Evolutionary conservation across 2,329 filamentous ascomycete genomes (phyloP), one percentile per base, ranked within the genome.

Genomic region (Coniochaeta sp.): DNA sequence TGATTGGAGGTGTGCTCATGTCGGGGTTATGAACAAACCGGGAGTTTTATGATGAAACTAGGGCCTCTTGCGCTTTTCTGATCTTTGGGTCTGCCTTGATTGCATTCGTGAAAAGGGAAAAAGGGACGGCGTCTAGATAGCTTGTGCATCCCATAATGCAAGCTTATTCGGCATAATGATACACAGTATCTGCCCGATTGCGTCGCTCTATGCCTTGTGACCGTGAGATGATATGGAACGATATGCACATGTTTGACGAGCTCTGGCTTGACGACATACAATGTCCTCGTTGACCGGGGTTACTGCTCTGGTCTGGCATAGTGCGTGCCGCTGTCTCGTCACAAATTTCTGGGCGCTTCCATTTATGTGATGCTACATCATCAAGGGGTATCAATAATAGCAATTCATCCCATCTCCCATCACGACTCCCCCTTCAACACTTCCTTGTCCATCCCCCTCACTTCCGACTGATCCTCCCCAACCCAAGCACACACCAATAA

Each of bases 401-500:
- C 33, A 22, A 13, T 12, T 45, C 20, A 6, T 28, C 42, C 20
- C 42, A 14, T 4, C 24, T 46, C 24, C 27, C 5, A 18, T 22
- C 28, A 6, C 3, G n/a, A n/a, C n/a, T n/a, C 47, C n/a, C 5
- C n/a, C n/a, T n/a, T n/a, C n/a, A n/a, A 27, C n/a, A n/a, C n/a
- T n/a, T n/a, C n/a, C n/a, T n/a, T n/a, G n/a, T n/a, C n/a, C n/a
- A n/a, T n/a, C n/a, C n/a, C n/a, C n/a, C n/a, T 35, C 58, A 65
- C 26, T 74, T 70, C 63, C 76, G 74, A 58, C 72, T 80, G 62
- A 97, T 94, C 61, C 84, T 84, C 9, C 94, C 94, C 53, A 95
- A 81, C 3, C 92, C 92, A 31, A 97, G 74, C 18, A 95, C 91
- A 71, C 89, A 91, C 94, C 94, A 99, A 70, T 96, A 97, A 51